Evolutionary conservation across 345 rosid genomes (phyloP).

Genomic region (Hibiscus tridactylites): DNA sequence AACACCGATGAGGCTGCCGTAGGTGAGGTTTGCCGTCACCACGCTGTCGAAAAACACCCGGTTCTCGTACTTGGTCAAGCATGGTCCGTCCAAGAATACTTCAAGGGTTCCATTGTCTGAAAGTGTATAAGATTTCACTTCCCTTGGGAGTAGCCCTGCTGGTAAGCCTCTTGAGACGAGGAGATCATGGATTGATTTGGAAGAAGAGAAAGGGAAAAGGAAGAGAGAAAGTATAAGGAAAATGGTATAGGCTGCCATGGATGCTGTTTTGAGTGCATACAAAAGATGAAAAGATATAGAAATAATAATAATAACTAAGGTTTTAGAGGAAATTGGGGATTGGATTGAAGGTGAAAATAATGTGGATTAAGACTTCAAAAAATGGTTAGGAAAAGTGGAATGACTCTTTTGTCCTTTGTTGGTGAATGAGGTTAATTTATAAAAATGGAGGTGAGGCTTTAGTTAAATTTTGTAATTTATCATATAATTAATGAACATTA

Average conservation of each 20-base stretch:
- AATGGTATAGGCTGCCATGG: background rate
- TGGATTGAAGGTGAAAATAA: background rate
- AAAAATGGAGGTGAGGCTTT: background rate
- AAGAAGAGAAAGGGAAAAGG: background rate
- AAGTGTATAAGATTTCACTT: constrained; percentile 58
- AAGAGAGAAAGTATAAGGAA: constrained; percentile 8
- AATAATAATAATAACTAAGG: background rate
- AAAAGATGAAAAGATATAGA: background rate
- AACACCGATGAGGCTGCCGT: constrained; percentile 62
- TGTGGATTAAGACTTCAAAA: constrained; percentile 25
- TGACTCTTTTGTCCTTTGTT: constrained; percentile 32
- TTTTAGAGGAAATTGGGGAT: constrained; percentile 2
- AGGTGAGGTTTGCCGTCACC: constrained; percentile 73
- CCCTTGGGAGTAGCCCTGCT: constrained; percentile 70
- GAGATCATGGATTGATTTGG: constrained; percentile 48
- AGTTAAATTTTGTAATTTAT: constrained; percentile 25
- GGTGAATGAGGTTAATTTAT: constrained; percentile 22
- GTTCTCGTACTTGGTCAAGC: constrained; percentile 61
- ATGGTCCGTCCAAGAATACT: constrained; percentile 69
- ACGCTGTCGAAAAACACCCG: constrained; percentile 59
- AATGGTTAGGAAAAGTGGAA: background rate
- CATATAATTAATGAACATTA: constrained; percentile 32
- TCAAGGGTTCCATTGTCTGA: constrained; percentile 57
- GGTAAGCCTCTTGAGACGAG: constrained; percentile 77
- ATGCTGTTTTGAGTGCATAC: background rate